Evolutionary conservation across 176 grass and related monocot species (phyloP), one percentile per base, ranked within the genome.

Genomic region (Oryza australiensis): DNA sequence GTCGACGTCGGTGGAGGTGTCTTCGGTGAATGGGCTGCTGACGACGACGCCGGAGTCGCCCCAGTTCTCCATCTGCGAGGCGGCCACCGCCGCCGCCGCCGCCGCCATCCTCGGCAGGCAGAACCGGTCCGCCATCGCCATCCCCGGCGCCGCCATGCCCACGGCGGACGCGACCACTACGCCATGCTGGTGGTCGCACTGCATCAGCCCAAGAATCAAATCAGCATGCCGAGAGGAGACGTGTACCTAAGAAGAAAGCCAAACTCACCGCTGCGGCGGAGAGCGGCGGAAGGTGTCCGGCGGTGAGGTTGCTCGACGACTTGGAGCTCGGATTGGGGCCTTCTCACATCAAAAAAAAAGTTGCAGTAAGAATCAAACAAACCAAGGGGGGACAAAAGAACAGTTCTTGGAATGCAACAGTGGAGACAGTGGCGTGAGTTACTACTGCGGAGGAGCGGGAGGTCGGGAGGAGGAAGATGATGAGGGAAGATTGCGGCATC

Each of bases 281-380:
- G 32, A 98, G 73, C 43, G 79, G 81, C 35, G 76, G 78, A 66
- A 92, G 90, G 66, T 70, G 83, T 73, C 91, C 85, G 67, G 45
- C 66, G 46, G 90, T 92, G 87, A 94, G 65, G 86, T 85, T 92
- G 89, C 87, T 99, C 26, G 96, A 95, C 23, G 86, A 91, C 59
- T 91, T 99, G 82, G 93, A 80, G 80, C 91, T 95, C 35, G 86
- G 87, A 42, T 94, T 93, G 45, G 92, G 86, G 64, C 92, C 95
- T 98, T 91, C 38, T 30, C 68, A 85, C 77, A 63, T 63, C 29
- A 24, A 20, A 8, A 28, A 65, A 60, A 3, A 76, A 5, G 4
- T 11, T 40, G 38, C 11, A 46, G 38, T 15, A 46, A 68, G 16
- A 24, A 63, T 26, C 49, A 70, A 80, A 7, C 12, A 34, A 34